phyloP scores from a whole-genome alignment of 2,329 filamentous ascomycete genomes.

The Dryadomyces quercivorus region DNA sequence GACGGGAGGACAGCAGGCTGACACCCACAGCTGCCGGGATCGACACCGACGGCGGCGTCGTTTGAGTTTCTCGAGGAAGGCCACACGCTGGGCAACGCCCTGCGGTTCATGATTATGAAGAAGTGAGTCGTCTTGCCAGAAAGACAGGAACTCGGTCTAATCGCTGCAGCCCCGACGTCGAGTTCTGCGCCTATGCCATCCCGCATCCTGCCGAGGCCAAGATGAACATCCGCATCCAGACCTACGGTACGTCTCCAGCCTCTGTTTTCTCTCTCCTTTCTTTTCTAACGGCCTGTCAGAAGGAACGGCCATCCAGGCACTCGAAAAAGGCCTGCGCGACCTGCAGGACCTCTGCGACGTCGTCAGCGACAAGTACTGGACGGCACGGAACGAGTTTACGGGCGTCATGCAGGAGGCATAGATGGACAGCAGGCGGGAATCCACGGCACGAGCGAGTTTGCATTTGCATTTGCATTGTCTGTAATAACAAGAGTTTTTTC shows the following conservation, averaged over 20 bases:
- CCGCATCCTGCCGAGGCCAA: conserved; percentile 91
- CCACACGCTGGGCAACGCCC: conserved; percentile 87
- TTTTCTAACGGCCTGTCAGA: conserved; percentile 35
- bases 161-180: conserved; percentile 66
- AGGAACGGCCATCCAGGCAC: conserved; percentile 67
- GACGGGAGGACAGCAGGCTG: no score
- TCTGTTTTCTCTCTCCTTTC: no score
- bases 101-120: conserved; percentile 96
- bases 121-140: conserved; percentile 57
- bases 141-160: no score
- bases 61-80: conserved; percentile 93
- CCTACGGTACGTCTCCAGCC: conserved; percentile 79
- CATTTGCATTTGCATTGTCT: background rate
- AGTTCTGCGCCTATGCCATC: conserved; percentile 97
- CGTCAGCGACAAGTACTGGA: conserved; percentile 78
- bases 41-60: conserved; percentile 76
- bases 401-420: conserved; percentile 3
- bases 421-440: background rate
- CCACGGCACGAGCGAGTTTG: background rate
- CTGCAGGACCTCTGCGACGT: conserved; percentile 88
- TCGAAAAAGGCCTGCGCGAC: conserved; percentile 83
- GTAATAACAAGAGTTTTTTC: no score
- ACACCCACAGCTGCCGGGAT: conserved; percentile 59
- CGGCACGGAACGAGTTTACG: conserved; percentile 48
- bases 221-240: conserved; percentile 97